Percentiles rank a stretch among this genome's conserved stretches.
Conservation (phyloP, 2,329 filamentous ascomycete genomes). For the Botrytis byssoidea region DNA sequence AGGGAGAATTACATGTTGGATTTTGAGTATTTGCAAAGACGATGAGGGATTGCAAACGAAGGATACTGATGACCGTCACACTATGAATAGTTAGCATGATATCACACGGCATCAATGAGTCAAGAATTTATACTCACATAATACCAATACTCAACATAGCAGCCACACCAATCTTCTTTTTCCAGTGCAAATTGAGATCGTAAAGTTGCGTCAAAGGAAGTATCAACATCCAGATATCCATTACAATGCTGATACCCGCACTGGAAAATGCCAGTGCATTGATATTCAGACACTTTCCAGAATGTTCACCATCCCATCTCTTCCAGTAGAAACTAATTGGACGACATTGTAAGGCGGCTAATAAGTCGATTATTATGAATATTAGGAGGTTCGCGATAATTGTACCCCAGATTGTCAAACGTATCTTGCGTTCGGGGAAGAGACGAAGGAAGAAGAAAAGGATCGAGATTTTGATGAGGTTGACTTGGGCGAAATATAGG, state of each 20-base stretch:
- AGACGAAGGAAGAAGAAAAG: slow-evolving; percentile 29
- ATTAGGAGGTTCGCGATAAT: slow-evolving; percentile 21
- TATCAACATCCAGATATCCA: slow-evolving; percentile 52
- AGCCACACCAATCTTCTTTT: slow-evolving; percentile 48
- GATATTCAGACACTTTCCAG: slow-evolving; percentile 50
- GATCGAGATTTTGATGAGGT: slow-evolving; percentile 25
- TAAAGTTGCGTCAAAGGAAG: slow-evolving; percentile 49
- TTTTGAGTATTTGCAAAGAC: slow-evolving; percentile 17
- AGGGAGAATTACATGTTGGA: slow-evolving; percentile 4
- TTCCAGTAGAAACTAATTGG: slow-evolving; percentile 55
- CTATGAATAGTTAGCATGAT: neutral
- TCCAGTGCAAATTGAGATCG: slow-evolving; percentile 45
- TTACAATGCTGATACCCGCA: slow-evolving; percentile 50
- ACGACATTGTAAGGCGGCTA: slow-evolving; percentile 43
- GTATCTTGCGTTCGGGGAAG: slow-evolving; percentile 24
- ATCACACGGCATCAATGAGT: too few relatives aligned
- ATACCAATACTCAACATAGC: slow-evolving; percentile 52
- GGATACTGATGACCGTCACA: slow-evolving; percentile 10
- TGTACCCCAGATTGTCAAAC: slow-evolving; percentile 12
- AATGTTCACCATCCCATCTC: slow-evolving; percentile 48
- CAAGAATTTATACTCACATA: slow-evolving; percentile 33
- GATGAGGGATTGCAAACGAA: slow-evolving; percentile 6
- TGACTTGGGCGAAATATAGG: slow-evolving; percentile 26
- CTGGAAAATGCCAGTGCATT: slow-evolving; percentile 52
- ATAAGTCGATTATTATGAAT: slow-evolving; percentile 23